Base-by-base conservation (phyloP, 164 flowering plant genomes). In the Aristolochia californica region DNA sequence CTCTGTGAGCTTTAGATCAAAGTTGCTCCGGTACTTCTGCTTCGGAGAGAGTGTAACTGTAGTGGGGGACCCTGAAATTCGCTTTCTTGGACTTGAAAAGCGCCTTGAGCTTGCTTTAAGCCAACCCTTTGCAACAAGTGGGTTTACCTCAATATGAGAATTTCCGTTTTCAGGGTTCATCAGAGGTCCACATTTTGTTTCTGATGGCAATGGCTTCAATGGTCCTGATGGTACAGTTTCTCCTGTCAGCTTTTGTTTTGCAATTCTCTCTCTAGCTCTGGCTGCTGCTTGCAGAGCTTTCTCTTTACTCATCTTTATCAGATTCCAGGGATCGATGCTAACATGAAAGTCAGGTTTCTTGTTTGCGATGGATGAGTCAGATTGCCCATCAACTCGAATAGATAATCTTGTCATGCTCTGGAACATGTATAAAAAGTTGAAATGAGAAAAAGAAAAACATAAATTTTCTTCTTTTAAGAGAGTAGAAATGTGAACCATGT, bases 251-350 rank as follows among this genome's bases (percentile, higher is more conserved):
- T 71, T 76, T 57, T 75, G 78, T 62, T 69, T 77, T 65, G 62
- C 68, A 25, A 88, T 77, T 70, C 76, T 78, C 66, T 87, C 97
- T 62, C 80, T 80, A 43, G 96, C 88, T 58, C 77, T 85, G 53
- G 78, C 93, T 28, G 95, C 95, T 44, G 94, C 95, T 34, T 67
- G 48, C 17, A 85, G 69, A 48, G 97, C 95, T 62, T 82, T 94
- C 57, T 84, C 95, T 44, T 70, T 79, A 79, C 85, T 90, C 80
- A 94, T 66, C 59, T 72, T 88, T 44, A 94, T 75, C 66, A 94
- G 75, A 55, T 73, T 86, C 99, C 97, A 94, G 18, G 99, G 99
- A 58, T 88, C 68, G 24, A 94, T 88, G 77, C 83, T 77, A 25
- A 80, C 93, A 45, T 61, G 88, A 62, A 81, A 82, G 14, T 82